Evolutionary conservation across 345 rosid genomes (phyloP).

Genomic region (Cochlearia excelsa): DNA sequence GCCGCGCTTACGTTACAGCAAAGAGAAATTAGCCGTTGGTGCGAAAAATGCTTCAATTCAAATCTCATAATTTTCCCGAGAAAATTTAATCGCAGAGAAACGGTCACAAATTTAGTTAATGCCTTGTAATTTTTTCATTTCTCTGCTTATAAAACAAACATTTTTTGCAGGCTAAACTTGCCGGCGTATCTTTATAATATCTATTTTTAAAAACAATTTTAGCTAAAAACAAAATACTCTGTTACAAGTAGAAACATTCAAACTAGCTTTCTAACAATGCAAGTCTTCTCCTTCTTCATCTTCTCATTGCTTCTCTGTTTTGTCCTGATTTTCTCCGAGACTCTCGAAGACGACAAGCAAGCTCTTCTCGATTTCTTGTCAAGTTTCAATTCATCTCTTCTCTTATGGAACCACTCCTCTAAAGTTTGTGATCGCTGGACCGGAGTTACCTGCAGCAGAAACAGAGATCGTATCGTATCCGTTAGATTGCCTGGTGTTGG

Average conservation of each 20-base stretch:
- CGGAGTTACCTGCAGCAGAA: slow-evolving; percentile 65
- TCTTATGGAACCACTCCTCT: slow-evolving; percentile 58
- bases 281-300: slow-evolving; percentile 19
- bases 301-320: slow-evolving; percentile 39
- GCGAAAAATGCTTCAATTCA: not conserved
- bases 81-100: slow-evolving; percentile 21
- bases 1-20: slow-evolving; percentile 24
- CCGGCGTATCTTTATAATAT: slow-evolving; percentile 19
- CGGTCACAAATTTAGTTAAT: slow-evolving; percentile 23
- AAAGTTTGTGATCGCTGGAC: slow-evolving; percentile 61
- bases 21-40: slow-evolving; percentile 27
- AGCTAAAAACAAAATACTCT: slow-evolving; percentile 10
- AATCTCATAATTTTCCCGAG: not conserved
- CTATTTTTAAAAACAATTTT: not conserved
- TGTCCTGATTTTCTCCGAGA: slow-evolving; percentile 41
- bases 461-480: slow-evolving; percentile 50
- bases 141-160: slow-evolving; percentile 17
- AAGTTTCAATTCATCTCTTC: slow-evolving; percentile 37
- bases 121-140: slow-evolving; percentile 9
- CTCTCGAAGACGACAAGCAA: slow-evolving; percentile 61
- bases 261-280: slow-evolving; percentile 32
- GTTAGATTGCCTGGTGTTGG: slow-evolving; percentile 85
- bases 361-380: slow-evolving; percentile 68
- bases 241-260: slow-evolving; percentile 18
- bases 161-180: slow-evolving; percentile 30